Base-by-base conservation (phyloP, 352 stramenopile species). In the Vaucheria bursata region DNA sequence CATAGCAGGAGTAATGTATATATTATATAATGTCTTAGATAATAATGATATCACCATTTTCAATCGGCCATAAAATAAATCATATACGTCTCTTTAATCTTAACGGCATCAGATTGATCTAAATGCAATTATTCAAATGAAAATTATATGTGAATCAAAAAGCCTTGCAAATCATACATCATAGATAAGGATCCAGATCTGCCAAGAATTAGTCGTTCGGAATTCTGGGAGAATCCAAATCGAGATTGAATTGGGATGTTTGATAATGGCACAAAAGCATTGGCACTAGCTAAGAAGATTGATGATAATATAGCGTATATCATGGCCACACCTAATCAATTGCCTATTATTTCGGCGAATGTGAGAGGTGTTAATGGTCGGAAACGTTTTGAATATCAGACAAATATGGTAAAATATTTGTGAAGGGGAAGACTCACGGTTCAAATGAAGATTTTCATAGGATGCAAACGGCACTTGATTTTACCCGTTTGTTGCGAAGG, bases 291-390 rank as follows among this genome's bases (percentile, higher is more conserved):
- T 18, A 83, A 45, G 31, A 83, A 67, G 66, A 81, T 8, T 12
- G 78, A 83, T 39, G 72, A 82, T 29, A 81, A 71, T 31, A 81
- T 34, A 8, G 78, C 73, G 7, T 53, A 83, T 49, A 77, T 83
- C 78, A 83, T 83, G 65, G n/a, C 36, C 18, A 29, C 34, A 38
- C n/a, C n/a, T n/a, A n/a, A n/a, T n/a, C n/a, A n/a, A n/a, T n/a
- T n/a, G n/a, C n/a, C n/a, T n/a, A n/a, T n/a, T n/a, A n/a, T n/a
- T n/a, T n/a, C n/a, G n/a, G n/a, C n/a, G n/a, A n/a, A n/a, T n/a
- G n/a, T n/a, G n/a, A n/a, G n/a, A n/a, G n/a, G n/a, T n/a, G n/a
- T n/a, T n/a, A n/a, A n/a, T n/a, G n/a, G n/a, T n/a, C n/a, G n/a
- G n/a, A n/a, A n/a, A n/a, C n/a, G n/a, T n/a, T n/a, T n/a, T n/a